Base-by-base conservation (phyloP, 805 yeast genomes). In the Saccharomycopsis malanga region DNA sequence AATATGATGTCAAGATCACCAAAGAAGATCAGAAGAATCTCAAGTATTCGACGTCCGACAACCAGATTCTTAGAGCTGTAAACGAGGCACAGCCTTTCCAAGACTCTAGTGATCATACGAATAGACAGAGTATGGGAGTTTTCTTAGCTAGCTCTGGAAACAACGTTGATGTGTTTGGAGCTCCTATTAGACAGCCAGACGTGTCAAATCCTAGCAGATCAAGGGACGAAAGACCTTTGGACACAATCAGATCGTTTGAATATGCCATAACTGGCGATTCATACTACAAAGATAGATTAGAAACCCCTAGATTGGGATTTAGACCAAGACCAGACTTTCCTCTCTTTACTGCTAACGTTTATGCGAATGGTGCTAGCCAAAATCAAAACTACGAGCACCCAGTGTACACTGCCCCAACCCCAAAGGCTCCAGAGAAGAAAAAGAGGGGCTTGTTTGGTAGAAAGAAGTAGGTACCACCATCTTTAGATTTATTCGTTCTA, bases 11-110 rank as follows among this genome's bases (percentile, higher is more conserved):
- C 59, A 70, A 73, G 34, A 72, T 83, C 21, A 72, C 75, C 39
- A 82, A 52, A 32, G 53, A 45, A 29, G 55, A 52, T 37, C 29
- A 49, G 29, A 44, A 46, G 29, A 49, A 44, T 34, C 30, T 45
- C 43, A 52, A 52, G 38, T 42, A 23, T 39, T 32, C 39, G 14
- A n/a, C 54, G 9, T 35, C 34, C 18, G 53, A 83, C 56, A 97
- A 88, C 66, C 97, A 96, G n/a, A 81, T 93, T 50, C 69, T 93
- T 53, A 74, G 83, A 32, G 98, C 98, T 2, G 94, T 93, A 39
- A 88, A 84, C 60, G 98, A 91, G 65, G 91, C 83, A 6, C 98
- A 93, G 69, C 98, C 98, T 6, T 93, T 87, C 62, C 96, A 93
- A 66, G 77, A 76, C 60, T 68, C 71, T 32, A 69, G 66, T 29